Base-by-base conservation (phyloP, 1,139 yeast genomes). In the Saccharomyces pastorianus region DNA sequence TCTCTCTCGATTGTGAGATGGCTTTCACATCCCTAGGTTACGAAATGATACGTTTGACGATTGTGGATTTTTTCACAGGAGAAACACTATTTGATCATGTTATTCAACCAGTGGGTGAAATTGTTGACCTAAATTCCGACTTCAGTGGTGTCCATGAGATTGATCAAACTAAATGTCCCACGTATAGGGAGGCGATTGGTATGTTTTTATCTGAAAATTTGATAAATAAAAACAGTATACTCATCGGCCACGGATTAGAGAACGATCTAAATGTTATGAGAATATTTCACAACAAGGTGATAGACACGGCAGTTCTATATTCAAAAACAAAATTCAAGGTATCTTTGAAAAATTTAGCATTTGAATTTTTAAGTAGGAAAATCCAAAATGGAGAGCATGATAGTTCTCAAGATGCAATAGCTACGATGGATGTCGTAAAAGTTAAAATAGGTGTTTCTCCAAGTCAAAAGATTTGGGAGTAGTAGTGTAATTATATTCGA, bases 1-100 rank as follows among this genome's bases (percentile, higher is more conserved):
- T 87, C 27, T 96, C 96, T 0, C 68, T 93, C 42, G 99, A 93
- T 71, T 95, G 99, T 73, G 99, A 93, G 67, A 93, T 93, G 99
- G 96, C 95, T 0, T 93, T 80, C 67, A 90, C 99, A 0, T 79
- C 93, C 0, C 71, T 75, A 51, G 99, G 99, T 0, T 84, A 89
- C 71, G 99, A 93, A 69, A 75, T 91, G 59, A 81, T 91, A 60
- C 76, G 97, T 59, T 76, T 90, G 17, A 89, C 97, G 0, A 82
- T 90, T 1, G 82, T 90, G 44, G 95, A 89, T 64, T 91, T 86
- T 69, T 81, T 81, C 58, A 76, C 85, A 0, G 82, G 82, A 6
- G 77, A 79, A 53, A 79, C 80, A 2, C 77, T 88, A 0, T 73
- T 85, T 53, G 97, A 93, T 68, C 77, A 85, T 34, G 75, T 87